These are phyloP conservation scores for Aspergillus sp. DNA, from an alignment of 2,329 filamentous ascomycete genomes.

Conservation along the genomic window DNA sequence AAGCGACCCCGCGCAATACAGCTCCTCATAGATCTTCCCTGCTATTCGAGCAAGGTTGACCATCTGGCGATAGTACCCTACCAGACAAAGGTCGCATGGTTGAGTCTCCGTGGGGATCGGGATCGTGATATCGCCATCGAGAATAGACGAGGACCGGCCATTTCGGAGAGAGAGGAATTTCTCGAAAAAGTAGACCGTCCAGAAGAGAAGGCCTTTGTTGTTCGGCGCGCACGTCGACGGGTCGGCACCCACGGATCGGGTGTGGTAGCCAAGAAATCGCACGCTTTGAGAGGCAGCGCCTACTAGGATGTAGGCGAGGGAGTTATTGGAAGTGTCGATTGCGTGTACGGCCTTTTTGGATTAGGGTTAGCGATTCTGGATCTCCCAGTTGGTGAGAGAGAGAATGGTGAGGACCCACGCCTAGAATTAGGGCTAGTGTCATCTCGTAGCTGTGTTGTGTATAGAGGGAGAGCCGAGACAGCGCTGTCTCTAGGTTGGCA, in stretches of 20 bases:
- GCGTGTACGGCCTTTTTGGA: slow-evolving; percentile 2
- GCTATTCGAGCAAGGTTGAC: background rate
- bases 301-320: slow-evolving; percentile 5
- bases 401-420: slow-evolving; percentile 2
- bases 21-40: background rate
- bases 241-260: background rate
- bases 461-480: slow-evolving; percentile 7
- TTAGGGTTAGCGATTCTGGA: background rate
- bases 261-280: slow-evolving; percentile 7
- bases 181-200: slow-evolving; percentile 10
- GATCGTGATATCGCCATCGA: slow-evolving; percentile 10
- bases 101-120: background rate
- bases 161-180: slow-evolving; percentile 9
- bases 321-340: slow-evolving; percentile 7
- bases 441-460: slow-evolving; percentile 9
- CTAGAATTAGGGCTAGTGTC: slow-evolving; percentile 11
- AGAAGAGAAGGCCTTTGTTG: slow-evolving; percentile 10
- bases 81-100: background rate
- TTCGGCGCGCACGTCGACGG: background rate
- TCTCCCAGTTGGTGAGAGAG: too few species aligned
- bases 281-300: slow-evolving; percentile 8
- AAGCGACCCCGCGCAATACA: background rate
- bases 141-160: slow-evolving; percentile 8
- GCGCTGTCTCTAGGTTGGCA: slow-evolving; percentile 8
- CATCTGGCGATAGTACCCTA: background rate